Evolutionary conservation across 805 yeast species (phyloP), one percentile per base, ranked within the genome.

Genomic region (Candida ficus): DNA sequence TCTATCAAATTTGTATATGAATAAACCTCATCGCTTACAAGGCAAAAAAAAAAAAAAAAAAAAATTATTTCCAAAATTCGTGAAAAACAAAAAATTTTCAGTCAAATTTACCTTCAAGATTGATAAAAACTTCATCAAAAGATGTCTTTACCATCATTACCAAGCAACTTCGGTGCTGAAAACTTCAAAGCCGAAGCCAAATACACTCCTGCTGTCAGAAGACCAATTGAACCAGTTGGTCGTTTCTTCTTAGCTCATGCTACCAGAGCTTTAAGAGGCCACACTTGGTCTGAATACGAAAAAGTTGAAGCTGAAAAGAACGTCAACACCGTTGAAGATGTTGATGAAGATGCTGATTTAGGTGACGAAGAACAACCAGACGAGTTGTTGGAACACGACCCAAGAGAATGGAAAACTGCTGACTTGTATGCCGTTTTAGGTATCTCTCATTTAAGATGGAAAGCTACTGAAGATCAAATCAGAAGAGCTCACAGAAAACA

Each of bases 231-330:
- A 70, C 98, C 99, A 29, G 96, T 91, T 52, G 99, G 99, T 42
- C 91, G 95, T 47, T 85, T 77, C 62, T 93, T 90, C 71, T 71
- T 93, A 55, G 96, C 96, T 38, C 99, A 93, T 60, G 98, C 98
- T 44, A 80, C 95, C 53, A 85, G 99, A 74, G 78, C 95, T 40
- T 73, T 90, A 55, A 81, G 96, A 69, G 96, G 96, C 63, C 96
- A 95, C 70, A 88, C 98, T 37, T 93, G 97, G 96, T 88, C 97
- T 41, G 98, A 93, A 68, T 93, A 78, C 60, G 99, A 93, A 70
- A 82, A 84, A 63, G 70, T 89, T 52, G 95, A 90, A 74, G 96
- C 96, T 46, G 95, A 83, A 61, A 80, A 78, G 67, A 86, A 86
- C 65, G 95, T 85, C 57, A 74, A 75, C 56, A 66, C 67, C 42